Base-by-base conservation (phyloP, 2,329 filamentous ascomycete genomes). In the Cladosporium sp. region DNA sequence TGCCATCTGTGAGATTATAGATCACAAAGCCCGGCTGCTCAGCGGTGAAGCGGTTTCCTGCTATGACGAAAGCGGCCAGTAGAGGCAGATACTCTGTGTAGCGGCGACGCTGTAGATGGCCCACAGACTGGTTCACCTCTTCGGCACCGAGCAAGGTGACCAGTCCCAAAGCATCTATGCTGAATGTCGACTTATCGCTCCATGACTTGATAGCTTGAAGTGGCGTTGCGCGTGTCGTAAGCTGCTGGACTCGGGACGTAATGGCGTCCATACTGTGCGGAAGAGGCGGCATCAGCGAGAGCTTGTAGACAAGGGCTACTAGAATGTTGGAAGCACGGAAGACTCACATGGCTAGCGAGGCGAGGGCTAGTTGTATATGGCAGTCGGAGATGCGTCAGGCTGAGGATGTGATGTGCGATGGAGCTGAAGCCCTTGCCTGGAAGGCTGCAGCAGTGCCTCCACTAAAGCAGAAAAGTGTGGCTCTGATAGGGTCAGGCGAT, bases 111-210 rank as follows among this genome's bases (percentile, higher is more conserved):
- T 66, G 53, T 26, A 68, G 43, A 30, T 64, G 63, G 6, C 67
- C 67, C 5, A 68, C 48, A 26, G 57, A 46, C 28, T 32, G 39
- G 23, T 64, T 63, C 3, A 68, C 66, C 30, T 68, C 67, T 16
- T 68, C 65, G 16, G 67, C 67, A 2, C 67, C 67, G 5, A 68
- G 53, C 3, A 68, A 48, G 6, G 67, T 68, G 23, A 68, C 66
- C 5, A 68, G 63, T 7, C 67, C 67, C 13, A 67, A 63, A 14
- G 67, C 67, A 46, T 68, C 67, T 25, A 68, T 61, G 23, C 56
- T 51, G 36, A 68, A 63, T 14, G 65, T 14, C 43, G 32, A 34
- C 18, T 32, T 32, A 11, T 60, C 25, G 13, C 46, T 61, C 60
- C 60, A 63, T 16, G 13, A 0, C n/a, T 56, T 63, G 23, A 63